Evolutionary conservation across 2,329 filamentous ascomycete genomes (phyloP), one percentile per base, ranked within the genome.

Genomic region (Aspergillus sp.): DNA sequence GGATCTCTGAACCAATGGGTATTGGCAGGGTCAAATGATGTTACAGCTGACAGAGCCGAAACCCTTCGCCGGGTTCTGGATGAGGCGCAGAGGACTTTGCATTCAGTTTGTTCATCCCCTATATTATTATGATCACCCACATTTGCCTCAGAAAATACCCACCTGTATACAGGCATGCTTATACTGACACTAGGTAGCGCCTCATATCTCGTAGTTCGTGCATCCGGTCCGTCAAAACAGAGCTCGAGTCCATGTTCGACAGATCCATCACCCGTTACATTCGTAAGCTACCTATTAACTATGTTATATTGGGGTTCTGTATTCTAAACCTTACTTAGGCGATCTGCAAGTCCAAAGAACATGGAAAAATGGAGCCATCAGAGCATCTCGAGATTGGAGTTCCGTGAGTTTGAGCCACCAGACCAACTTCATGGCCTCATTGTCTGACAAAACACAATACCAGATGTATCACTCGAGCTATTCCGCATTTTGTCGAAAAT

Each of bases 1-100:
- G 39, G 50, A 3, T 68, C 64, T 17, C 13, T 67, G 7, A 52
- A 30, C 3, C 54, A 63, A 47, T 68, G 66, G 66, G 34, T 52
- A 3, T 12, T 61, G 19, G 55, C 60, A 2, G 62, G 58, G 2
- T 56, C 54, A 4, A 59, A 65, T 45, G 4, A 39, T 7, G 39
- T 65, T 8, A 56, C 60, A 15, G 49, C 33, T 5, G 54, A 56
- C 9, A 61, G 59, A 40, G 65, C 66, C 30, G 39, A 49, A 27
- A 39, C 49, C 4, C 57, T 68, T 13, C 58, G 59, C 9, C 30
- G 42, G 13, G 49, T 52, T 3, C 39, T 67, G 19, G 9, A n/a
- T 5, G 44, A 62, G 5, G 57, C 56, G 5, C 48, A 62, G 19
- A 39, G 9, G 7, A 51, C 44, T 30, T 39, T 65, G 19, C 27